These are phyloP conservation scores for Solanum etuberosum DNA, from an alignment of 257 asterid genomes.

Conservation along the genomic window DNA sequence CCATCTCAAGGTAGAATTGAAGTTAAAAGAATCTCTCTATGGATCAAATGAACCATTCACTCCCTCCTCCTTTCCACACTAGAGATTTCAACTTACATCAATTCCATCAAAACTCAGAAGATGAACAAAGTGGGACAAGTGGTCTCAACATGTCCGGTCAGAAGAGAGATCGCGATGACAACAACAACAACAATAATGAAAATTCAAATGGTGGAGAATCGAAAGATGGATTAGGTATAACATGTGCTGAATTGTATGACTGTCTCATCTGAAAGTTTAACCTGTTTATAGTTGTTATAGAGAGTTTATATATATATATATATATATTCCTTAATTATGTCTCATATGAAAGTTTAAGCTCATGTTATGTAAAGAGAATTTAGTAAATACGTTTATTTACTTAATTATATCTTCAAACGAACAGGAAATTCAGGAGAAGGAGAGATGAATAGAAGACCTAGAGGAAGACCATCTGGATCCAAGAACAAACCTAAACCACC, in stretches of 20 bases:
- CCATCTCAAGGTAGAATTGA: background rate
- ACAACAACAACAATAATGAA: conserved; percentile 13
- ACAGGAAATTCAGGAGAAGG: conserved; percentile 20
- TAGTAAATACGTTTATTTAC: background rate
- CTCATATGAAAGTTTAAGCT: background rate
- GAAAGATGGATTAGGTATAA: background rate
- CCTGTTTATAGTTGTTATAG: background rate
- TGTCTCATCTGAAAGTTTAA: background rate
- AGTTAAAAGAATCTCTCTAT: background rate
- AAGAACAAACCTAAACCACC: conserved; percentile 88
- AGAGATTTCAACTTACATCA: conserved; percentile 66
- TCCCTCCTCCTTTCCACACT: conserved; percentile 76
- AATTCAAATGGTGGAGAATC: background rate
- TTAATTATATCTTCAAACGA: background rate
- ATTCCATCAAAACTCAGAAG: conserved; percentile 31
- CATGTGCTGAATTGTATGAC: conserved; percentile 1
- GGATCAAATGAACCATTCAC: conserved; percentile 21
- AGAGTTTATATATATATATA: background rate
- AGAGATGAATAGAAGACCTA: conserved; percentile 42
- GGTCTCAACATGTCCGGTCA: conserved; percentile 35
- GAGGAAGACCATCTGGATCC: conserved; percentile 92
- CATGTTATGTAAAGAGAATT: background rate
- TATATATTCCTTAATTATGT: background rate
- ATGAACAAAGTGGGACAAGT: conserved; percentile 62
- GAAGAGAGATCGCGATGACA: conserved; percentile 42